These are phyloP conservation scores for Penicillium pancosmium DNA, from an alignment of 495 filamentous ascomycete species.

Conservation along the genomic window DNA sequence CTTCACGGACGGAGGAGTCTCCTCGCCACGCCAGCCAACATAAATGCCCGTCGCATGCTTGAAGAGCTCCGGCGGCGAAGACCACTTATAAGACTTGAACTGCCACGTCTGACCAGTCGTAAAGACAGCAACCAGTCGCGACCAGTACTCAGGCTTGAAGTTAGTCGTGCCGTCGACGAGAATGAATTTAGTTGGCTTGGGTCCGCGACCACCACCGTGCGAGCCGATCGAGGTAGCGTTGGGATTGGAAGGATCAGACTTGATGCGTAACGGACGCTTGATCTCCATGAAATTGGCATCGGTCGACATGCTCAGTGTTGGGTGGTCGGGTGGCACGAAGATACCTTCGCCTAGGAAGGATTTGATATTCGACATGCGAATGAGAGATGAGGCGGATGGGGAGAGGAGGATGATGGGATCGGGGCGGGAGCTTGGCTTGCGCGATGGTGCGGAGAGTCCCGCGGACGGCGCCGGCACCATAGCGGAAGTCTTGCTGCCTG, in stretches of 20 bases:
- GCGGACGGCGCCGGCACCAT: constrained; percentile 46
- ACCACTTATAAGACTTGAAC: constrained; percentile 98
- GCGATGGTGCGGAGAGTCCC: constrained; percentile 42
- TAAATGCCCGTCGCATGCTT: constrained; percentile 83
- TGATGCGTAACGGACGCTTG: constrained; percentile 72
- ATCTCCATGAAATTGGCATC: constrained; percentile 80
- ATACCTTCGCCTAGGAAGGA: constrained; percentile 86
- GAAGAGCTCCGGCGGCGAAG: constrained; percentile 85
- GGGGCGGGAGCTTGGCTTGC: constrained; percentile 62
- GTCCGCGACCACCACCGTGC: constrained; percentile 44
- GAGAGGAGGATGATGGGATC: constrained; percentile 98
- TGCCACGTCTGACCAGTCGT: constrained; percentile 98
- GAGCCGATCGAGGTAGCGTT: constrained; percentile 28
- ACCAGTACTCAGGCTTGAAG: constrained; percentile 99
- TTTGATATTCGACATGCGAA: constrained; percentile 97
- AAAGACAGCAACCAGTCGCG: constrained; percentile 93
- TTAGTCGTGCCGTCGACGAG: constrained; percentile 89
- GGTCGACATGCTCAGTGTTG: constrained; percentile 57
- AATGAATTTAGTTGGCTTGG: constrained; percentile 81
- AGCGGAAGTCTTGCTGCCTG: constrained; percentile 40
- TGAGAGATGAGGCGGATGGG: constrained; percentile 93
- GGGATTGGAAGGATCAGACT: constrained; percentile 44
- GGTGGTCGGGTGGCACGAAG: constrained; percentile 76
- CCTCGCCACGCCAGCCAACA: constrained; percentile 89
- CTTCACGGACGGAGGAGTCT: constrained; percentile 71